Evolutionary conservation across 1,284 basidiomycete species (phyloP), one percentile per base, ranked within the genome.

Genomic region (Pseudozyma sp.): DNA sequence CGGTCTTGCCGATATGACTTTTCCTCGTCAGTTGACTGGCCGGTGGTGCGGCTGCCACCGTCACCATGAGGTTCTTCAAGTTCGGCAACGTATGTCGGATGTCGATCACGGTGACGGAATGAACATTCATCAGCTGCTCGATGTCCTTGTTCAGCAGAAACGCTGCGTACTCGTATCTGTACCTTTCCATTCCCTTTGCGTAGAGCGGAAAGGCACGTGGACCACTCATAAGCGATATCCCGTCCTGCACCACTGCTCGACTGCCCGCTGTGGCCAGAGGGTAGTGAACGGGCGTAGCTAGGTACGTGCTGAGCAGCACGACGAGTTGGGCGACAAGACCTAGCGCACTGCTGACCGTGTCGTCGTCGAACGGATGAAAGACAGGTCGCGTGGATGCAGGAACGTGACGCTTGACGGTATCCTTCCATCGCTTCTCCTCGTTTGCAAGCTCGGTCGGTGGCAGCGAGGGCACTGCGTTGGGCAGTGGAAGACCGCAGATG

Each of bases 121-220:
- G 64, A n/a, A 68, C 65, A 54, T 80, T 80, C 77, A 81, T 77
- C 35, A 83, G 73, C 62, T 77, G 61, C 86, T 99, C 96, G 72
- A 99, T 94, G 84, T 99, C 88, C 86, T 99, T 99, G 87, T 99
- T 99, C 40, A 99, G 87, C 49, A 99, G 86, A 84, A 97, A 99
- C 5, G 98, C 94, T 9, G 91, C 97, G 85, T 99, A 99, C 84
- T 99, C 96, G 84, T 97, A 99, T 31, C 97, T 89, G 85, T 98
- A 98, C 43, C 91, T 90, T 84, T 99, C 97, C 59, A 97, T 94
- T 10, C 94, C 94, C 85, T 90, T 93, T 0, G 92, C 92, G 83
- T 94, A 98, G 37, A 99, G 87, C 10, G 96, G 95, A 84, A 83
- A 83, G 39, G 77, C 73, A 29, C 82, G 55, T 0, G 81, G 81